Evolutionary conservation across 1,284 basidiomycete species (phyloP).

Genomic region (Ceratobasidium sp.): DNA sequence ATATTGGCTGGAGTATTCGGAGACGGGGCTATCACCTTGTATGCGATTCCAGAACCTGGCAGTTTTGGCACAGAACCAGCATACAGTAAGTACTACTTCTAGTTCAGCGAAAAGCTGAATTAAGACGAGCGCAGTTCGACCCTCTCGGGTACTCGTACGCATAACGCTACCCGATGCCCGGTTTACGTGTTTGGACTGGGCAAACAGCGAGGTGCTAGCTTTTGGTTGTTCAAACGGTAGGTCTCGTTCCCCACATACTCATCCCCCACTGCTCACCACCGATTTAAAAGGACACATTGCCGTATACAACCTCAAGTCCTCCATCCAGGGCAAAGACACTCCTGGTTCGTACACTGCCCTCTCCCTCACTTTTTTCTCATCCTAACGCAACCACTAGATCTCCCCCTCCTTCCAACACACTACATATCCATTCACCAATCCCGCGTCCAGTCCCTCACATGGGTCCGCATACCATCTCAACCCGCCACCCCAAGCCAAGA

Average conservation of each 20-base stretch:
- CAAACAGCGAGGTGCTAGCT: constrained; percentile 77
- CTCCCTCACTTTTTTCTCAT: not conserved
- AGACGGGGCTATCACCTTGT: constrained; percentile 80
- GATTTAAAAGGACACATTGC: constrained; percentile 68
- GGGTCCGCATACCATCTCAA: constrained; percentile 70
- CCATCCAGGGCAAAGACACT: constrained; percentile 16
- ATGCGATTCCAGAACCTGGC: constrained; percentile 76
- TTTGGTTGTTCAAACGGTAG: constrained; percentile 83
- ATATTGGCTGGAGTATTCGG: constrained; percentile 81
- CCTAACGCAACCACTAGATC: not conserved
- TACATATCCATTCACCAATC: constrained; percentile 76
- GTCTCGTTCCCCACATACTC: not conserved
- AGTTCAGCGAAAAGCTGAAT: constrained; percentile 44
- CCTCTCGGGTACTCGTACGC: constrained; percentile 67
- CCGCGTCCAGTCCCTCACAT: constrained; percentile 74
- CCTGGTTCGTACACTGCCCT: constrained; percentile 5
- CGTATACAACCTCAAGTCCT: constrained; percentile 68
- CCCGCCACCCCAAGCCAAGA: constrained; percentile 58
- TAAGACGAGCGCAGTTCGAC: constrained; percentile 58
- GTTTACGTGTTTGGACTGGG: constrained; percentile 83
- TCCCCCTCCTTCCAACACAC: constrained; percentile 65
- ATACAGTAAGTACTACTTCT: constrained; percentile 46
- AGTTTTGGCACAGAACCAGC: constrained; percentile 45
- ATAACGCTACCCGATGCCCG: constrained; percentile 75
- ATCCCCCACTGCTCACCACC: not conserved